Evolutionary conservation across 345 rosid species (phyloP).

Genomic region (Gossypium australe): DNA sequence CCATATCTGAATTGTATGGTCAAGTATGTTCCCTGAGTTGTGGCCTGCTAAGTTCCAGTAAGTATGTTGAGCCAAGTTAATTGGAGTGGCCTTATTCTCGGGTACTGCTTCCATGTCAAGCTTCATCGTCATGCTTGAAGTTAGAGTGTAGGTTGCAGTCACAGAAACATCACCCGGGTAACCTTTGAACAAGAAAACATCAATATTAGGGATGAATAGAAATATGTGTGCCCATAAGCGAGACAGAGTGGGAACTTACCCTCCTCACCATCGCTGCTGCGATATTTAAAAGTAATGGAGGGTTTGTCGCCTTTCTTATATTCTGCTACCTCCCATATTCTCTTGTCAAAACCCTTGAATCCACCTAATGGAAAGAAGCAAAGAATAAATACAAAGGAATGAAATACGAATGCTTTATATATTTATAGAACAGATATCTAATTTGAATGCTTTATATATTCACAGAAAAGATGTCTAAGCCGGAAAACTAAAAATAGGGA

Average conservation of each 20-base stretch:
- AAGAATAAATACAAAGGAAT: neutral
- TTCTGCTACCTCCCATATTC: constrained; percentile 68
- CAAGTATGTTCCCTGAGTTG: constrained; percentile 61
- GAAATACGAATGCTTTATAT: neutral
- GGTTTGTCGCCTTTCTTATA: constrained; percentile 58
- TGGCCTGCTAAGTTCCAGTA: constrained; percentile 94
- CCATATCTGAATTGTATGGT: constrained; percentile 70
- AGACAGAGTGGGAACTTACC: constrained; percentile 29
- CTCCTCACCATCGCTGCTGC: constrained; percentile 77
- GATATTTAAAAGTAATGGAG: constrained; percentile 68
- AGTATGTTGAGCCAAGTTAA: constrained; percentile 91
- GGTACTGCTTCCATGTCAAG: constrained; percentile 92
- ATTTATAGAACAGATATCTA: neutral
- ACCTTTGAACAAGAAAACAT: constrained; percentile 33
- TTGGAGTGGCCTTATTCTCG: constrained; percentile 67
- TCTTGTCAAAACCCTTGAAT: constrained; percentile 75
- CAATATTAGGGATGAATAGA: constrained; percentile 5
- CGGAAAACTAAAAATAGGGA: neutral
- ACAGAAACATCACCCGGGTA: constrained; percentile 81
- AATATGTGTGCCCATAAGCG: neutral
- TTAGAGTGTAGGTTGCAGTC: constrained; percentile 67
- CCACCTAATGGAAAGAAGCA: constrained; percentile 53
- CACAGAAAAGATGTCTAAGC: no score
- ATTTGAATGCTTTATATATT: no score
- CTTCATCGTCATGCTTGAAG: constrained; percentile 64